A percentile compares a stretch with the other conserved stretches of the same genome.
phyloP scores from a whole-genome alignment of 1,139 yeast genomes.

The Blastobotrys petasosporus region DNA sequence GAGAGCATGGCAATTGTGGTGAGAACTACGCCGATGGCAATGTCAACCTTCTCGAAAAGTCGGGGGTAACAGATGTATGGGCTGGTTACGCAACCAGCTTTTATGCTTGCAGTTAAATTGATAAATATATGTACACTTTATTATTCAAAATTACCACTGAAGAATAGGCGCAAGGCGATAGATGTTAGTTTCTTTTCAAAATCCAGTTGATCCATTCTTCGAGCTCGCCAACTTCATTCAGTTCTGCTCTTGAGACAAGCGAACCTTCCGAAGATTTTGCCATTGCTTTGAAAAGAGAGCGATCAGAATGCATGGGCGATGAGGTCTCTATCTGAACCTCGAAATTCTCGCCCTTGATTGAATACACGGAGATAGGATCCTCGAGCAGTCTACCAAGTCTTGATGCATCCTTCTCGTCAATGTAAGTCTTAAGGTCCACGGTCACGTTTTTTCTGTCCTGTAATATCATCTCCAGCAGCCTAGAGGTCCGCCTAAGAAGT shows the following conservation, averaged over 20 bases:
- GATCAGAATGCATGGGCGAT: conserved; percentile 29
- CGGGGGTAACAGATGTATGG: not conserved
- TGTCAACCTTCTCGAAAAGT: conserved; percentile 17
- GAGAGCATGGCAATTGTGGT: conserved; percentile 92
- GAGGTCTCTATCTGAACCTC: conserved; percentile 24
- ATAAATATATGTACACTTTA: not conserved
- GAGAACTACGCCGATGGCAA: conserved; percentile 23
- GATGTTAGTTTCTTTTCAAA: conserved; percentile 12
- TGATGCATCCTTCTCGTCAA: conserved; percentile 11
- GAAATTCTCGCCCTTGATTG: conserved; percentile 9
- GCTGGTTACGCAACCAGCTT: conserved; percentile 9
- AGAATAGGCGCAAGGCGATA: not conserved
- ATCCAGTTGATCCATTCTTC: conserved; percentile 65
- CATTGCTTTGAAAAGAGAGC: conserved; percentile 31
- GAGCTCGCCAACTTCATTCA: conserved; percentile 56
- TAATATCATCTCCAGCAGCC: conserved; percentile 40
- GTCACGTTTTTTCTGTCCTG: conserved; percentile 27
- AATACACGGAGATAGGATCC: conserved; percentile 26
- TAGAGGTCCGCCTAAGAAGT: conserved; percentile 40
- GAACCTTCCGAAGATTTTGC: conserved; percentile 37
- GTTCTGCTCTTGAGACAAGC: conserved; percentile 26
- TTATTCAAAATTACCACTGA: not conserved
- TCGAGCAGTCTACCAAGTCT: conserved; percentile 27
- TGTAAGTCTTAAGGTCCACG: conserved; percentile 15
- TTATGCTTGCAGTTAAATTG: not conserved